phyloP scores from a whole-genome alignment of 805 yeast species.

The Spathaspora girioi region DNA sequence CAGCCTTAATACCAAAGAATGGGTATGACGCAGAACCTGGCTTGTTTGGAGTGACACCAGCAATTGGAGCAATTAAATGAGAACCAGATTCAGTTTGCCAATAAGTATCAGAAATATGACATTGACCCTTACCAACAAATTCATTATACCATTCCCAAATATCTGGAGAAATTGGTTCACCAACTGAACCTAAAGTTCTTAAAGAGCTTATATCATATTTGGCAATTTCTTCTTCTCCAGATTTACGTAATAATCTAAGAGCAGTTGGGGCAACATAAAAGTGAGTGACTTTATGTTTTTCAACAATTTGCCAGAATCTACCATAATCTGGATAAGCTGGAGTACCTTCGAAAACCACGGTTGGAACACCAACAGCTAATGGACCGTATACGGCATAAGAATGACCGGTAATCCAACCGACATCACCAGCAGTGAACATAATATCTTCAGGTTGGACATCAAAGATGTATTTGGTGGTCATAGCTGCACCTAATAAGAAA shows the following conservation, averaged over 20 bases:
- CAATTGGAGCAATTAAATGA: conserved; percentile 72
- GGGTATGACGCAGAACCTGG: conserved; percentile 87
- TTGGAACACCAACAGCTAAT: conserved; percentile 68
- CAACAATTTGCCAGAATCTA: conserved; percentile 77
- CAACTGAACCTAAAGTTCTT: conserved; percentile 76
- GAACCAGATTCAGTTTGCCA: conserved; percentile 91
- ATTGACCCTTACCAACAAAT: conserved; percentile 63
- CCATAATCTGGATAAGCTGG: conserved; percentile 82
- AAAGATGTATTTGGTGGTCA: conserved; percentile 72
- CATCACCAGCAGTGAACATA: conserved; percentile 84
- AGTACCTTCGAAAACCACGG: conserved; percentile 81
- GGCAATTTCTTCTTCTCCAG: conserved; percentile 62
- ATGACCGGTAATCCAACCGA: conserved; percentile 92
- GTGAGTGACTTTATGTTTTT: conserved; percentile 67
- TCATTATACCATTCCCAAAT: conserved; percentile 86
- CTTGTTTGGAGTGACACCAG: conserved; percentile 73
- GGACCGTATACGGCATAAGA: conserved; percentile 84
- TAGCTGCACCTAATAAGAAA: conserved; percentile 65
- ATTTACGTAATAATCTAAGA: conserved; percentile 67
- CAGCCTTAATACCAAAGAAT: conserved; percentile 75
- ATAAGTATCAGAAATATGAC: conserved; percentile 77
- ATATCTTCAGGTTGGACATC: conserved; percentile 73
- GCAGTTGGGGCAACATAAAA: conserved; percentile 87
- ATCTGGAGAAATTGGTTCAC: conserved; percentile 84
- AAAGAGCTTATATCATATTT: conserved; percentile 60